phyloP scores from a whole-genome alignment of 768 basidiomycete species.

The Hirschioporus abietinus region DNA sequence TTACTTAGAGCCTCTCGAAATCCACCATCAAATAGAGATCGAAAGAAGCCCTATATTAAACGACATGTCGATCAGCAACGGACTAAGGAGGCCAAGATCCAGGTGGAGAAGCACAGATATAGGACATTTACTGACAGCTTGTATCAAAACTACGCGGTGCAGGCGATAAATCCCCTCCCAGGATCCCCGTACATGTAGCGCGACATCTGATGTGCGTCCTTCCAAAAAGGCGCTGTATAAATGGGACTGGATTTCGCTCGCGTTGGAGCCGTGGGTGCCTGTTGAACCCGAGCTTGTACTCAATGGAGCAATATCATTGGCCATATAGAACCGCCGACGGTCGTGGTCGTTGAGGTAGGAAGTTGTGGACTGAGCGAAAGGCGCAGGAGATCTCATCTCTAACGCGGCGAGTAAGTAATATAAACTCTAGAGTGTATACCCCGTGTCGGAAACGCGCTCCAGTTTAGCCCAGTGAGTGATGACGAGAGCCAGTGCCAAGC shows the following conservation, averaged over 20 bases:
- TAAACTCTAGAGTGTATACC: not conserved
- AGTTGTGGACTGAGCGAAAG: not conserved
- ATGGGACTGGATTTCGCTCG: conserved; percentile 63
- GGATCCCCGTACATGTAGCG: conserved; percentile 58
- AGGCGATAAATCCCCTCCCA: conserved; percentile 74
- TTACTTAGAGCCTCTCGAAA: conserved; percentile 54
- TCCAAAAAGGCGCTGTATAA: conserved; percentile 70
- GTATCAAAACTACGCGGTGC: conserved; percentile 84
- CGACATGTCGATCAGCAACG: conserved; percentile 9
- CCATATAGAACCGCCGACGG: not conserved
- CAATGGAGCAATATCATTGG: not conserved
- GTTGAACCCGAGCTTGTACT: conserved; percentile 17
- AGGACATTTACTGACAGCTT: conserved; percentile 52
- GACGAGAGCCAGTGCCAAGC: not conserved
- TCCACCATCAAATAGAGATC: conserved; percentile 77
- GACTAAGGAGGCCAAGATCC: not conserved
- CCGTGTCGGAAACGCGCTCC: not conserved
- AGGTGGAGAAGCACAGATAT: not conserved
- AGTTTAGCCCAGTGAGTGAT: not conserved
- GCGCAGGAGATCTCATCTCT: not conserved
- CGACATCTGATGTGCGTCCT: conserved; percentile 72
- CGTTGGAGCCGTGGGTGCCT: conserved; percentile 39
- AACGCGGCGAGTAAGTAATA: not conserved
- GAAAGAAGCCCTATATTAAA: conserved; percentile 70
- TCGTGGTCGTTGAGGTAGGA: not conserved